A percentile compares a stretch with the other conserved stretches of the same genome.
Conservation (phyloP, 2,329 filamentous ascomycete species). For the Diaporthe longicolla region DNA sequence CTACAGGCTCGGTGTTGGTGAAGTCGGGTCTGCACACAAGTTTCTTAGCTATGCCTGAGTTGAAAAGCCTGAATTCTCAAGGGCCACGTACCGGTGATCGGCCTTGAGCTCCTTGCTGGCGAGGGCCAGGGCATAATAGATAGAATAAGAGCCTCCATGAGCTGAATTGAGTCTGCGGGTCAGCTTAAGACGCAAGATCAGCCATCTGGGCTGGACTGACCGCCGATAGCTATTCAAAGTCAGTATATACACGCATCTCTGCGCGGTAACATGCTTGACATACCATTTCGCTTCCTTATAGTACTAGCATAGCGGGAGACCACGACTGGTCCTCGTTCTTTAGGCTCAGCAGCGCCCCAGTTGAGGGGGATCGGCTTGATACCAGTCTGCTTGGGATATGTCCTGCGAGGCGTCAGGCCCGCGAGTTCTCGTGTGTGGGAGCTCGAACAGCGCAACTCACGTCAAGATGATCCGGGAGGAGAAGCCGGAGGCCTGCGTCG, state of each 20-base stretch:
- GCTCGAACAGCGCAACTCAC: conserved; percentile 29
- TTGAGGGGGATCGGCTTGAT: conserved; percentile 91
- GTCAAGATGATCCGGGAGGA: conserved; percentile 43
- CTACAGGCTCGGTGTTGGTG: conserved; percentile 89
- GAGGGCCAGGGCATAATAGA: conserved; percentile 94
- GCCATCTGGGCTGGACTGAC: conserved; percentile 54
- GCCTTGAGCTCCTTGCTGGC: conserved; percentile 89
- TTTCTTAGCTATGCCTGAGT: neutral
- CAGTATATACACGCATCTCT: conserved; percentile 36
- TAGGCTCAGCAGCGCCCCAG: conserved; percentile 86
- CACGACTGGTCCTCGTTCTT: conserved; percentile 86
- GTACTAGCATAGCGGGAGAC: conserved; percentile 84
- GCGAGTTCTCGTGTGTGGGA: neutral
- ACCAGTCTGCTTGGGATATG: conserved; percentile 93
- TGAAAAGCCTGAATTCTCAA: neutral
- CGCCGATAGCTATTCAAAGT: conserved; percentile 66
- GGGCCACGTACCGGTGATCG: conserved; percentile 75
- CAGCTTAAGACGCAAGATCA: conserved; percentile 6
- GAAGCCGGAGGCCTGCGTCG: conserved; percentile 34
- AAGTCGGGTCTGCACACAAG: conserved; percentile 63
- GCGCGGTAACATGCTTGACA: conserved; percentile 48
- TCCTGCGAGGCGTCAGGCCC: conserved; percentile 55
- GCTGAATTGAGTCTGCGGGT: conserved; percentile 45
- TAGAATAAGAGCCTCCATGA: conserved; percentile 89
- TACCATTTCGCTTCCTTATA: conserved; percentile 85